phyloP scores from a whole-genome alignment of 768 basidiomycete genomes.

The Termitomyces sp. region DNA sequence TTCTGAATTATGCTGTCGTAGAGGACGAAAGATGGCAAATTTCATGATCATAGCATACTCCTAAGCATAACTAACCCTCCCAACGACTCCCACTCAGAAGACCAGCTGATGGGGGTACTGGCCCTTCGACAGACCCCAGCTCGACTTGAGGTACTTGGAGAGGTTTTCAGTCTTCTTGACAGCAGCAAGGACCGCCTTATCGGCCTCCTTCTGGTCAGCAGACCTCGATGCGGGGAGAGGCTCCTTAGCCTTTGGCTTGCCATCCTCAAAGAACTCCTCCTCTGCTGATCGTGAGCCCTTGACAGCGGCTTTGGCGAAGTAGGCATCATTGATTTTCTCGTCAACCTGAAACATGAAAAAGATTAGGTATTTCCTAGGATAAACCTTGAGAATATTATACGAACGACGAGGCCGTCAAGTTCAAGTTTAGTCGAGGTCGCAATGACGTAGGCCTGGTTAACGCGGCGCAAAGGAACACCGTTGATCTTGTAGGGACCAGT shows the following conservation, averaged over 20 bases:
- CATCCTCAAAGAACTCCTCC: conserved; percentile 95
- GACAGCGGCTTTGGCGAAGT: conserved; percentile 78
- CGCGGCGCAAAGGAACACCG: conserved; percentile 95
- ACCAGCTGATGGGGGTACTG: conserved; percentile 94
- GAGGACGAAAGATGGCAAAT: conserved; percentile 27
- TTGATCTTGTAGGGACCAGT: conserved; percentile 98
- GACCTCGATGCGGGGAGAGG: conserved; percentile 83
- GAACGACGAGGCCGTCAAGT: conserved; percentile 66
- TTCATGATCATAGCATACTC: conserved; percentile 31
- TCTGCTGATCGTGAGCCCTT: conserved; percentile 80
- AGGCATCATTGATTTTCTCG: conserved; percentile 89
- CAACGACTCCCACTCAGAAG: conserved; percentile 51
- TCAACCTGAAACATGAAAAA: conserved; percentile 51
- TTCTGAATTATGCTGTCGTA: conserved; percentile 23
- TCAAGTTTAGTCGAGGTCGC: conserved; percentile 95
- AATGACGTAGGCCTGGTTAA: conserved; percentile 98
- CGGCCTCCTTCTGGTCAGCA: conserved; percentile 86
- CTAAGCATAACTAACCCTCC: conserved; percentile 17
- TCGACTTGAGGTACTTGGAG: conserved; percentile 87
- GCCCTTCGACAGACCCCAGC: conserved; percentile 93
- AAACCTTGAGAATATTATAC: conserved; percentile 19
- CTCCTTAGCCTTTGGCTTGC: conserved; percentile 87
- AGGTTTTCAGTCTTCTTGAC: conserved; percentile 91
- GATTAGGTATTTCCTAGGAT: not conserved
- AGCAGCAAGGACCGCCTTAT: conserved; percentile 72